Percentiles rank a stretch among this genome's conserved stretches.
Evolutionary conservation across 2,329 filamentous ascomycete species (phyloP).

Genomic region (Aquanectria penicillioides): DNA sequence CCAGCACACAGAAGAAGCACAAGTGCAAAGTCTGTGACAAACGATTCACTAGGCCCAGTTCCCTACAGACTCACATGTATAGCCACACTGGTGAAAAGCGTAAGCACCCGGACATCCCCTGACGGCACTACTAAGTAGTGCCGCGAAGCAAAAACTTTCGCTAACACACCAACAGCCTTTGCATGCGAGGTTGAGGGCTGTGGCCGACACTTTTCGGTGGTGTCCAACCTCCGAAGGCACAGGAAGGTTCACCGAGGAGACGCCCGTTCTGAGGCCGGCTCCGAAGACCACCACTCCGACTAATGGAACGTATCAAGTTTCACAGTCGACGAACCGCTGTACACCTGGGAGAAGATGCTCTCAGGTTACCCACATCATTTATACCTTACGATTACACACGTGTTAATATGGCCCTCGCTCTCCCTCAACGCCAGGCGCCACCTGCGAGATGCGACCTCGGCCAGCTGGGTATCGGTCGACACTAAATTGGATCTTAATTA

Average conservation of each 20-base stretch:
- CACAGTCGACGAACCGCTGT: background rate
- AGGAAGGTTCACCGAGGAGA: slow-evolving; percentile 91
- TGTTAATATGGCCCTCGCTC: slow-evolving; percentile 13
- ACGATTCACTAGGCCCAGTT: slow-evolving; percentile 93
- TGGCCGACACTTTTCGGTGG: slow-evolving; percentile 95
- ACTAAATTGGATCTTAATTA: slow-evolving; percentile 27
- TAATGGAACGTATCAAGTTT: slow-evolving; percentile 45
- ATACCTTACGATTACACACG: slow-evolving; percentile 22
- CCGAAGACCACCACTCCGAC: slow-evolving; percentile 71
- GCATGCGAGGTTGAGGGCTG: slow-evolving; percentile 95
- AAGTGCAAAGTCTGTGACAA: slow-evolving; percentile 99
- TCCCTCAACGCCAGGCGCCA: too few relatives aligned
- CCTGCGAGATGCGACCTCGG: too few relatives aligned
- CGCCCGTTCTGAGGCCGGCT: slow-evolving; percentile 69
- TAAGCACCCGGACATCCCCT: slow-evolving; percentile 62
- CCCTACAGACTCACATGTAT: slow-evolving; percentile 97
- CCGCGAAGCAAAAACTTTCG: too few relatives aligned
- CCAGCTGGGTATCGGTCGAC: too few relatives aligned
- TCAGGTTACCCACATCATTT: slow-evolving; percentile 7
- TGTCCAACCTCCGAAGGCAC: slow-evolving; percentile 93
- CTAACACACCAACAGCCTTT: slow-evolving; percentile 73
- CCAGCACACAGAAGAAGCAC: slow-evolving; percentile 98
- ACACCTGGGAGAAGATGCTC: background rate
- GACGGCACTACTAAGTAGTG: background rate
- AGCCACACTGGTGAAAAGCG: slow-evolving; percentile 98